These are phyloP conservation scores for Phytopythium mirpurense DNA, from an alignment of 352 stramenopile species.

Conservation along the genomic window DNA sequence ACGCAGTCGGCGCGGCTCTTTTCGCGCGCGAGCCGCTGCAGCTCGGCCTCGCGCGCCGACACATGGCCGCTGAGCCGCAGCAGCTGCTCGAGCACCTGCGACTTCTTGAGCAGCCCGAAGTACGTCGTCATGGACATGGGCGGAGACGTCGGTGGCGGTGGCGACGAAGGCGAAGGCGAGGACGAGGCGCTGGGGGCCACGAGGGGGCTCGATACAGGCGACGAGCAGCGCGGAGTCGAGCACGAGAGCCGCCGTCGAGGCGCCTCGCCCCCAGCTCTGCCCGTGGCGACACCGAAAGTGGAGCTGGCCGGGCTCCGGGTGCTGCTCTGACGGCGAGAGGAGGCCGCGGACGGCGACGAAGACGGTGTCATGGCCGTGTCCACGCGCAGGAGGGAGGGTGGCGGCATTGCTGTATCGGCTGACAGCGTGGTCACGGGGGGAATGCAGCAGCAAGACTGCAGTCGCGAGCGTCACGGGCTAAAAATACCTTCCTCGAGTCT, in stretches of 20 bases:
- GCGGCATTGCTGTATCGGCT: slow-evolving; percentile 17
- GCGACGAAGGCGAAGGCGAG: background rate
- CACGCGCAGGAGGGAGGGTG: background rate
- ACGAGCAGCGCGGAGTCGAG: slow-evolving; percentile 26
- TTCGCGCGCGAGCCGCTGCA: slow-evolving; percentile 38
- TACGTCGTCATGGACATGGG: slow-evolving; percentile 53
- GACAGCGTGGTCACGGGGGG: too few relatives aligned
- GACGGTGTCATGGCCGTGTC: slow-evolving; percentile 4
- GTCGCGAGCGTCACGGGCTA: too few relatives aligned
- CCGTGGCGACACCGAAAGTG: background rate
- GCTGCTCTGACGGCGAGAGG: background rate
- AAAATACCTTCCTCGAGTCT: too few relatives aligned
- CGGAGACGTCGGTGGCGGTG: background rate
- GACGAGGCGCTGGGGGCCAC: background rate
- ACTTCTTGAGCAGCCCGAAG: slow-evolving; percentile 66
- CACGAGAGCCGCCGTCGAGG: slow-evolving; percentile 20
- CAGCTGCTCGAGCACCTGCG: slow-evolving; percentile 52
- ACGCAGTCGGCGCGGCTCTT: slow-evolving; percentile 43
- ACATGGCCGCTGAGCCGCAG: slow-evolving; percentile 34
- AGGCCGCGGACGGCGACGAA: background rate
- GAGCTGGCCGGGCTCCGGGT: background rate
- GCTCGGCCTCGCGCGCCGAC: slow-evolving; percentile 32
- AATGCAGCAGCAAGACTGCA: too few relatives aligned
- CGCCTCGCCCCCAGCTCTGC: background rate
- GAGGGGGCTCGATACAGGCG: slow-evolving; percentile 3